A percentile compares a stretch with the other conserved stretches of the same genome.
Evolutionary conservation across 108 stramenopile species (phyloP).

Genomic region (Asterionellopsis glacialis): DNA sequence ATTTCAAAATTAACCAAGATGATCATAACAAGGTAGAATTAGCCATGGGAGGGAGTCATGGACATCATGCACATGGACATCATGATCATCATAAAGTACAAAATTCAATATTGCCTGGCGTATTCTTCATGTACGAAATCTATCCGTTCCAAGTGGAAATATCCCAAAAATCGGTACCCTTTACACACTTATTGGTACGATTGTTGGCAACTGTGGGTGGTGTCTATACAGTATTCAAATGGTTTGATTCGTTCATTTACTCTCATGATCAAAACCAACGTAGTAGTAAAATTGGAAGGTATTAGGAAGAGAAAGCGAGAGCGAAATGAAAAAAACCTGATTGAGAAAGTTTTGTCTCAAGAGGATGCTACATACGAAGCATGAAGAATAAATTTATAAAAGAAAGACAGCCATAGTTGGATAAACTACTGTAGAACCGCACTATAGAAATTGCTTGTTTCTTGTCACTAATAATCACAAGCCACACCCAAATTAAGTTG

Average conservation of each 20-base stretch:
- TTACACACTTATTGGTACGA: conserved; percentile 87
- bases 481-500: too few relatives aligned
- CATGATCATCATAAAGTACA: conserved; percentile 65
- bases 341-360: too few relatives aligned
- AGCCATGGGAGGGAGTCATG: conserved; percentile 44
- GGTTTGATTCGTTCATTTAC: conserved; percentile 59
- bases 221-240: conserved; percentile 80
- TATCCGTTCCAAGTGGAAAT: conserved; percentile 97
- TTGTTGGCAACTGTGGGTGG: conserved; percentile 95
- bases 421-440: too few relatives aligned
- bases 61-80: conserved; percentile 36
- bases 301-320: too few relatives aligned
- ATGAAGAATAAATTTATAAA: too few relatives aligned
- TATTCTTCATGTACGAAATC: conserved; percentile 98
- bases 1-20: conserved; percentile 2
- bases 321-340: too few relatives aligned
- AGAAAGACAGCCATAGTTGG: too few relatives aligned
- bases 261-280: background rate
- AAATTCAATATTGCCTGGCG: conserved; percentile 87
- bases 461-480: too few relatives aligned
- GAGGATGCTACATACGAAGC: too few relatives aligned
- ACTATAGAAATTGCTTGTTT: too few relatives aligned
- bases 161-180: conserved; percentile 50
- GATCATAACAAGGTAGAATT: conserved; percentile 25
- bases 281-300: too few relatives aligned